Evolutionary conservation across 2,329 filamentous ascomycete genomes (phyloP), one percentile per base, ranked within the genome.

Genomic region (Paecilomyces sp.): DNA sequence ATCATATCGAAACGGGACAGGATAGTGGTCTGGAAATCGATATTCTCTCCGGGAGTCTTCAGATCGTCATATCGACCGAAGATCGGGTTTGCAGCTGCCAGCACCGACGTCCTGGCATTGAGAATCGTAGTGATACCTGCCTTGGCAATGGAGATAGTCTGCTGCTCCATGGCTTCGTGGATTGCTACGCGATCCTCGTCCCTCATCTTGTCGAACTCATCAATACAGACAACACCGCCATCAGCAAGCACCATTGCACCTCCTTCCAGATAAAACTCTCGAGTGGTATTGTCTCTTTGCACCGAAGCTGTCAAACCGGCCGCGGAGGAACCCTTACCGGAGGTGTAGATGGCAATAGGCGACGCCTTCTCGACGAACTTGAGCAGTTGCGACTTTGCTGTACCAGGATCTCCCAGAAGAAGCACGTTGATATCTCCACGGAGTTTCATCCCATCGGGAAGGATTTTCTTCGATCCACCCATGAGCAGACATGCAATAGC

Each of bases 141-240:
- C 78, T 99, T 97, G 64, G 94, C 94, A 68, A 99, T 97, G 11
- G 94, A 97, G 62, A 99, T 99, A 0, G 94, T 99, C 76, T 99
- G 94, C 78, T 99, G 94, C 74, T 99, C 94, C 94, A 99, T 99
- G 60, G 94, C 94, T 83, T 99, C 94, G 82, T 99, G 94, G 66
- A 99, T 99, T 1, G 94, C 94, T 6, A 97, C 94, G 67, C 94
- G 85, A 69, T 99, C 94, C 75, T 99, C 94, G 72, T 99, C 94
- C 63, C 94, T 85, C 94, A 99, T 99, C 82, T 99, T 99, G 80
- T 99, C 94, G 72, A 99, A 99, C 77, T 99, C 94, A 72, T 99
- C 94, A 67, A 99, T 99, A 76, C 94, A 97, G 9, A 97, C 94
- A 0, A 97, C 93, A 68, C 94, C 94, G 2, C 92, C 92, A 66